Evolutionary conservation across 129 eudicot species (phyloP).

Genomic region (Flaveria trinervia): DNA sequence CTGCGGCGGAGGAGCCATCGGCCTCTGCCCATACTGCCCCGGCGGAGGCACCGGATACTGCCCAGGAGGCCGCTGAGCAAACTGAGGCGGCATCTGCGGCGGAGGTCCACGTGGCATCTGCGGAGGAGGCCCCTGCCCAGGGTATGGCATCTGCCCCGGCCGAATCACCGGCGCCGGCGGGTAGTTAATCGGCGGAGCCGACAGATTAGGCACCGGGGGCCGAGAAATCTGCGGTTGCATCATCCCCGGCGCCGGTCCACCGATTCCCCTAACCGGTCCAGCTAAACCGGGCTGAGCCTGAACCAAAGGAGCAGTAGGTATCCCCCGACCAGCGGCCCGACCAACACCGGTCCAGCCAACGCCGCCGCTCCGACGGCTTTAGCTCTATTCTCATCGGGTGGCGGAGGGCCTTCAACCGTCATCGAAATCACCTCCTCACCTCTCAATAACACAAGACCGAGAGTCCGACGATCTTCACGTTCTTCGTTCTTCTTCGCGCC

Average conservation of each 20-base stretch:
- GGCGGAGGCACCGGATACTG: constrained; percentile 58
- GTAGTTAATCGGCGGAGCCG: constrained; percentile 59
- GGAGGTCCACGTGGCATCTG: constrained; percentile 62
- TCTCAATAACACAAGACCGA: constrained; percentile 78
- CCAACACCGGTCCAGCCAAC: constrained; percentile 69
- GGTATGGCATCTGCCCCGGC: constrained; percentile 58
- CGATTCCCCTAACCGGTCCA: constrained; percentile 90
- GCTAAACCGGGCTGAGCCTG: constrained; percentile 92
- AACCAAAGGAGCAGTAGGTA: constrained; percentile 56
- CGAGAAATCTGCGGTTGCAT: constrained; percentile 92
- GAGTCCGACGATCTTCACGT: constrained; percentile 86
- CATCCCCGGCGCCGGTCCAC: constrained; percentile 96
- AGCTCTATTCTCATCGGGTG: constrained; percentile 82
- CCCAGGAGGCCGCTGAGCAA: constrained; percentile 55
- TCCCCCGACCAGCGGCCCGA: constrained; percentile 85
- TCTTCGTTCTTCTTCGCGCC: constrained; percentile 64
- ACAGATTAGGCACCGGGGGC: constrained; percentile 52
- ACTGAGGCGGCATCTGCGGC: constrained; percentile 69
- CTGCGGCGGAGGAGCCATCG: constrained; percentile 61
- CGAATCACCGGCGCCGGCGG: constrained; percentile 63
- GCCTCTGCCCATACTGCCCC: constrained; percentile 79
- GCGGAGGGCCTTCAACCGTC: constrained; percentile 98
- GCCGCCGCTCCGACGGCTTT: constrained; percentile 59
- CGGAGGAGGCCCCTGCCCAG: constrained; percentile 54
- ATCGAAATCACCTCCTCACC: constrained; percentile 94